Base-by-base conservation (phyloP, 495 filamentous ascomycete species). In the Penicillium herquei region DNA sequence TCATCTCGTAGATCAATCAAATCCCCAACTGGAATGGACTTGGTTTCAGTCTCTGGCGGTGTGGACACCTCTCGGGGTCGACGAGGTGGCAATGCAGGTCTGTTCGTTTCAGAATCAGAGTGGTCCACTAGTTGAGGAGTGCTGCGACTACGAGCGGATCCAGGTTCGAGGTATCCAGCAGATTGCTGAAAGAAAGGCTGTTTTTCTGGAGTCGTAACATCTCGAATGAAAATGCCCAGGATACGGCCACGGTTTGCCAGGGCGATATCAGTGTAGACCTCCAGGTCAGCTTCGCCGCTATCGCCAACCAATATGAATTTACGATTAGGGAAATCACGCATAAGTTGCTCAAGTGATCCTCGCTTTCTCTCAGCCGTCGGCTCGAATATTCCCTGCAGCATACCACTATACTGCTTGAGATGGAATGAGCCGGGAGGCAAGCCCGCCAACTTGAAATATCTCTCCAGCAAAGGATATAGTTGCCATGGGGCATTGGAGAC, bases 361-460 rank as follows among this genome's bases (percentile, higher is more conserved):
- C 90, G 93, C 74, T 99, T 99, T 41, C 92, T 77, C 70, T 98
- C 94, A 0, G 93, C 91, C 3, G 96, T 94, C 16, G 94, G 95
- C 71, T 99, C 94, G 59, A 99, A 97, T 40, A 99, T 96, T 0
- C 94, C 94, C 70, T 96, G 91, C 2, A 99, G 77, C 89, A 98
- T 94, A 31, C 94, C 94, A 48, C 79, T 86, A 70, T 98, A 99
- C 51, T 92, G 88, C 70, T 99, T 99, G 60, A 99, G 69, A 64
- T 99, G 95, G 61, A 96, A 88, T 0, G 91, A 94, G 2, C 92
- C 94, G 10, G 82, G 83, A 0, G 94, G 94, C 12, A 99, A 74
- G 7, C 89, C 88, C 9, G 89, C 89, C 40, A 83, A 63, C 60
- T 86, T 82, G 68, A 97, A 95, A 64, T 87, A 98, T 31, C 82